These are phyloP conservation scores for Thuja plicata DNA, from an alignment of 83 land plant species.

Conservation along the genomic window DNA sequence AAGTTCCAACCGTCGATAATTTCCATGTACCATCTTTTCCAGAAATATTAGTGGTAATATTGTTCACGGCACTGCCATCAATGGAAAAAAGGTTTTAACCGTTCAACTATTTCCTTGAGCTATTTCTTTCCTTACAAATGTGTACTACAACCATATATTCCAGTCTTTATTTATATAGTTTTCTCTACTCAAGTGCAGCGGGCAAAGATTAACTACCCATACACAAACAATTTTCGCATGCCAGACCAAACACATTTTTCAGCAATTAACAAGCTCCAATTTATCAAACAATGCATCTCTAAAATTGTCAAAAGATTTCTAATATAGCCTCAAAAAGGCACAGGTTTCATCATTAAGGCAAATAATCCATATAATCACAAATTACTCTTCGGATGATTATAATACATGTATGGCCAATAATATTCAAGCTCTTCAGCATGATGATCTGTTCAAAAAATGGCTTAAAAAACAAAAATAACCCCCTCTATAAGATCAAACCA, in stretches of 20 bases:
- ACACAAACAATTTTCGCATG: not conserved
- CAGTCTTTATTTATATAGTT: not conserved
- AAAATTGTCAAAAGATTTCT: too few species aligned
- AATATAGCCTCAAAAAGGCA: too few species aligned
- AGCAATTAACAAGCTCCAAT: not conserved
- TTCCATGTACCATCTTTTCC: too few species aligned
- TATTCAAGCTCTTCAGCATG: not conserved
- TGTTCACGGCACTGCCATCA: not conserved
- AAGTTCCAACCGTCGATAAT: not conserved
- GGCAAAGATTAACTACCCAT: not conserved
- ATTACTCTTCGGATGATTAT: not conserved
- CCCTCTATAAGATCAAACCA: not conserved
- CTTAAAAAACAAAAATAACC: not conserved
- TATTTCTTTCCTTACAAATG: not conserved
- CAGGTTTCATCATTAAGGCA: not conserved
- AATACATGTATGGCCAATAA: not conserved
- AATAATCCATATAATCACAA: not conserved
- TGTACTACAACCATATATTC: not conserved
- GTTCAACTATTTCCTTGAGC: not conserved
- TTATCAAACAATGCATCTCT: too few species aligned
- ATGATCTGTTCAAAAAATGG: not conserved
- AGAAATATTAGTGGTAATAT: not conserved
- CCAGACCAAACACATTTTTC: not conserved
- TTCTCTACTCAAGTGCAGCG: not conserved
- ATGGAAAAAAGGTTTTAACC: too few species aligned